phyloP scores from a whole-genome alignment of 305 asterid genomes.

The Rubia balearica region DNA sequence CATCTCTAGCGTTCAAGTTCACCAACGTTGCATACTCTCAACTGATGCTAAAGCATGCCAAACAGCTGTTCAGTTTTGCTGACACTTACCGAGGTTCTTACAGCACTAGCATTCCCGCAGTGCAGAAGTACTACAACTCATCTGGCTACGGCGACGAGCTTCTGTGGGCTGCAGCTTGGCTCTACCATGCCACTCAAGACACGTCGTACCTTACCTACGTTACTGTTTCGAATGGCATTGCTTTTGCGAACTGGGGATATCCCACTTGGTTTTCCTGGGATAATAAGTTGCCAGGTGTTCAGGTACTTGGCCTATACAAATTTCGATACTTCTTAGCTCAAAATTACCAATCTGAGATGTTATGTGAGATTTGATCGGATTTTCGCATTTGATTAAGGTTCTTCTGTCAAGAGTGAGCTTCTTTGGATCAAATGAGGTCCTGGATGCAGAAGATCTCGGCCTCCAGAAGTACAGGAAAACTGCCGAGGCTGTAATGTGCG shows the following conservation, averaged over 20 bases:
- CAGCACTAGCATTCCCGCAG: conserved; percentile 40
- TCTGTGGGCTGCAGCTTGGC: conserved; percentile 82
- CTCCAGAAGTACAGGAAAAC: conserved; percentile 54
- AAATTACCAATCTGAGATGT: not conserved
- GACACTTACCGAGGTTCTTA: conserved; percentile 48
- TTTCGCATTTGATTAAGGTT: conserved; percentile 29
- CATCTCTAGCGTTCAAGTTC: conserved; percentile 50
- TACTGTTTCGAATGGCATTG: conserved; percentile 31
- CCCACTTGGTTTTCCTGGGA: conserved; percentile 63
- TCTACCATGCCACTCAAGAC: conserved; percentile 57
- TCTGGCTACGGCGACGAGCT: conserved; percentile 63
- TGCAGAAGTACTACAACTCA: conserved; percentile 49
- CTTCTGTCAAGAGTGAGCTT: conserved; percentile 53
- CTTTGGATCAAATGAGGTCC: conserved; percentile 32
- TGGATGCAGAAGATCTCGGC: conserved; percentile 37
- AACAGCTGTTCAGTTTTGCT: conserved; percentile 46
- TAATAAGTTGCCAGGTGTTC: conserved; percentile 53
- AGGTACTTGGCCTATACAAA: conserved; percentile 26
- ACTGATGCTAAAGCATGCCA: conserved; percentile 44
- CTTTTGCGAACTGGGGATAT: conserved; percentile 47
- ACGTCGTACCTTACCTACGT: conserved; percentile 32
- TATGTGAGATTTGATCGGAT: not conserved
- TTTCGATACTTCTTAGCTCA: not conserved
- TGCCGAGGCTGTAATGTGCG: conserved; percentile 54
- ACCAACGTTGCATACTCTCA: conserved; percentile 32